Percentiles rank a stretch among this genome's conserved stretches.
Evolutionary conservation across 2,329 filamentous ascomycete genomes (phyloP).

Genomic region (Knufia fluminis): DNA sequence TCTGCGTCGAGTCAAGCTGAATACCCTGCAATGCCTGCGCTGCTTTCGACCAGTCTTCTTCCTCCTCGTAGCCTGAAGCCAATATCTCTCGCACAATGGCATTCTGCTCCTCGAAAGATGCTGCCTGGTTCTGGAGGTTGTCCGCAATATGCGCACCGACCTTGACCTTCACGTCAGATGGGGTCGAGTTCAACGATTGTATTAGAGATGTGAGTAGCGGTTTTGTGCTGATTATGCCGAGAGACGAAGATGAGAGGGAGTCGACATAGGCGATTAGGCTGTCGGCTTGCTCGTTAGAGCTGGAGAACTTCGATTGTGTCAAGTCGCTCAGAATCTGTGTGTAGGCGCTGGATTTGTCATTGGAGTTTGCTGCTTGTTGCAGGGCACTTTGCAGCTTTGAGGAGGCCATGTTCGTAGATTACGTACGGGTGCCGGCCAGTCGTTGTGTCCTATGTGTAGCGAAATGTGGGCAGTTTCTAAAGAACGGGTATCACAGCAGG

Average conservation of each 20-base stretch:
- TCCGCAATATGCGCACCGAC: slow-evolving; percentile 66
- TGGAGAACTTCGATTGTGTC: slow-evolving; percentile 35
- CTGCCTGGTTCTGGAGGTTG: slow-evolving; percentile 55
- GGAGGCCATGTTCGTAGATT: slow-evolving; percentile 1
- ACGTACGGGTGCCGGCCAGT: not conserved
- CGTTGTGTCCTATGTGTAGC: too few relatives aligned
- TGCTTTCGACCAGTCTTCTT: slow-evolving; percentile 71
- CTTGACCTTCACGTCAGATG: slow-evolving; percentile 57
- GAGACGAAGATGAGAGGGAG: slow-evolving; percentile 58
- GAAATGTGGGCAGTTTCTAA: too few relatives aligned
- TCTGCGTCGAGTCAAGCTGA: slow-evolving; percentile 79
- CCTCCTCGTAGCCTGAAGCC: slow-evolving; percentile 70
- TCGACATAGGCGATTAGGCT: slow-evolving; percentile 47
- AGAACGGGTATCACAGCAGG: too few relatives aligned
- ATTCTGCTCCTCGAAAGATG: slow-evolving; percentile 78
- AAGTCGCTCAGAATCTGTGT: slow-evolving; percentile 28
- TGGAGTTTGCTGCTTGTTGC: slow-evolving; percentile 5
- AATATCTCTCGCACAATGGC: slow-evolving; percentile 69
- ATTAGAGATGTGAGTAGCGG: slow-evolving; percentile 64
- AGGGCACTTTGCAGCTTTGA: slow-evolving; percentile 3
- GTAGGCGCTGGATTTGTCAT: slow-evolving; percentile 9
- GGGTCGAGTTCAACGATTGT: slow-evolving; percentile 47
- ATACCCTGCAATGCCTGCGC: slow-evolving; percentile 74
- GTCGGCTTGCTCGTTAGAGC: slow-evolving; percentile 23
- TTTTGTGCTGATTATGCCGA: slow-evolving; percentile 68